Conservation (phyloP, 495 filamentous ascomycete species). For the Barbatosphaeria neglecta region DNA sequence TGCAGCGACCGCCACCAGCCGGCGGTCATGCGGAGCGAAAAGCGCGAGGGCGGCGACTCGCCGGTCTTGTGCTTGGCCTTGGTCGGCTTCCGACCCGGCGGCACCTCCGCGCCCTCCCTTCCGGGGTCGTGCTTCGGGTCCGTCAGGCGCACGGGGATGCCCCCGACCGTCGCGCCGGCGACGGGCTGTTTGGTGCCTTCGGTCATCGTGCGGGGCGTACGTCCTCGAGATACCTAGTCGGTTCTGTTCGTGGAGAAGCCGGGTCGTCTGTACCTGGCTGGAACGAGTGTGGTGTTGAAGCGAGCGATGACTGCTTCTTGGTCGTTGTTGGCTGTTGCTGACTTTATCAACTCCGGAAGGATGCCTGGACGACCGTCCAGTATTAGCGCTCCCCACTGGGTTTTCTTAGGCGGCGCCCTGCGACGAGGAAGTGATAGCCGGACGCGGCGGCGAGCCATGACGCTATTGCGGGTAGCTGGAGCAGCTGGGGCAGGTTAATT, state of each 20-base stretch:
- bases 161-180: slow-evolving; percentile 15
- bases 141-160: slow-evolving; percentile 19
- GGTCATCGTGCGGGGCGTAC: not conserved
- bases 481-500: no score
- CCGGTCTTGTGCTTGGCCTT: slow-evolving; percentile 26
- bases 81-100: slow-evolving; percentile 13
- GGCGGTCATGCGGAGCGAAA: slow-evolving; percentile 63
- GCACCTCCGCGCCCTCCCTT: slow-evolving; percentile 3
- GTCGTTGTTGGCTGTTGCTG: no score
- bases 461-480: not conserved
- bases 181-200: not conserved
- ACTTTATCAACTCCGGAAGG: no score
- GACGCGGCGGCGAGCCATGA: not conserved
- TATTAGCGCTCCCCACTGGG: no score
- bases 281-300: no score
- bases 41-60: slow-evolving; percentile 36
- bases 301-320: no score
- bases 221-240: no score
- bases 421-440: no score
- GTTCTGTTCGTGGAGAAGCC: no score
- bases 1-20: slow-evolving; percentile 68
- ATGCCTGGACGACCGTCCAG: no score
- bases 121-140: slow-evolving; percentile 3
- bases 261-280: no score
- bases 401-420: no score